Evolutionary conservation across 2,329 filamentous ascomycete genomes (phyloP).

Genomic region (Sarocladium strictum): DNA sequence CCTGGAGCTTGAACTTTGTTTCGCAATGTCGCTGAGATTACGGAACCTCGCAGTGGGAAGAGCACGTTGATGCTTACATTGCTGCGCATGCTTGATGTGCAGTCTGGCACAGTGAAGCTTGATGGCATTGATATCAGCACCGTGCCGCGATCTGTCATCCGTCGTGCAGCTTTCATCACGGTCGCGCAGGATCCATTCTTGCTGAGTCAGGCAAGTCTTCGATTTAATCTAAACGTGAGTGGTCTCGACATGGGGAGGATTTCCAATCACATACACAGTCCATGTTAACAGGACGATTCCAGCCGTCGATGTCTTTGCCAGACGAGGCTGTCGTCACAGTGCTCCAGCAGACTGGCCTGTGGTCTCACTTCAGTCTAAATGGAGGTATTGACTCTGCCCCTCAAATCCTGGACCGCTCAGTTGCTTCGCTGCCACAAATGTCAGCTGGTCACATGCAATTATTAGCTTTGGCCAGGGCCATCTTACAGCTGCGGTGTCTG

Average conservation of each 20-base stretch:
- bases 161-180: background rate
- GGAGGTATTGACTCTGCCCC: background rate
- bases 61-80: slow-evolving; percentile 31
- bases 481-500: background rate
- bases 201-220: background rate
- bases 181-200: background rate
- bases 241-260: background rate
- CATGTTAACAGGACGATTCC: background rate
- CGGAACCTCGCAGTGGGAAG: slow-evolving; percentile 31
- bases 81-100: slow-evolving; percentile 31
- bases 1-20: too few relatives aligned
- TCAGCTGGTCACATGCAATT: background rate
- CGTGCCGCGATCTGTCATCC: slow-evolving; percentile 26
- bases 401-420: background rate
- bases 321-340: background rate
- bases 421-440: background rate
- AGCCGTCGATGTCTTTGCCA: background rate
- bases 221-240: slow-evolving; percentile 1
- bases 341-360: background rate
- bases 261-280: background rate
- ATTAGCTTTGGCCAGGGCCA: background rate
- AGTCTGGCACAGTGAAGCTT: slow-evolving; percentile 27
- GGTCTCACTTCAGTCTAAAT: background rate
- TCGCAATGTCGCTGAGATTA: too few relatives aligned
- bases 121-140: slow-evolving; percentile 31